A percentile compares a stretch with the other conserved stretches of the same genome.
Conservation (phyloP, 495 filamentous ascomycete genomes). For the Symbiotaphrina buchneri region DNA sequence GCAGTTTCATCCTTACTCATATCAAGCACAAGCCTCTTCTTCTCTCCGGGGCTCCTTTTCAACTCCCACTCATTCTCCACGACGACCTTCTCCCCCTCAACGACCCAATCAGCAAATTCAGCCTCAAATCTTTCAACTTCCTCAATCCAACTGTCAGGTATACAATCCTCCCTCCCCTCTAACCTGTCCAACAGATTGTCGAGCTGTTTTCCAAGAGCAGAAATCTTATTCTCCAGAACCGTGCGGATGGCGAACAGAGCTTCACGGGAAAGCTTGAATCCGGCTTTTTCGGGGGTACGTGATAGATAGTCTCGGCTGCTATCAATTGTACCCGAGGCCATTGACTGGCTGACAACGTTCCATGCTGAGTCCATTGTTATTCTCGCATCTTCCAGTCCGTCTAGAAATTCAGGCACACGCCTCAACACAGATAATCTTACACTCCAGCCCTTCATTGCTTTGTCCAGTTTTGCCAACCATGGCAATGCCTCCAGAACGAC, state of each 20-base stretch:
- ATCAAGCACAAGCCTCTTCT: too few relatives aligned
- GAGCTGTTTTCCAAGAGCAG: constrained; percentile 43
- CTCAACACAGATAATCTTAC: constrained; percentile 51
- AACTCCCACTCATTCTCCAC: constrained; percentile 11
- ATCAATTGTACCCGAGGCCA: constrained; percentile 1
- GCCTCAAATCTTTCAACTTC: constrained; percentile 59
- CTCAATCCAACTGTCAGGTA: constrained; percentile 78
- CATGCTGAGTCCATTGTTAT: constrained; percentile 39
- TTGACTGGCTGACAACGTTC: constrained; percentile 24
- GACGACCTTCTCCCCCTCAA: constrained; percentile 12
- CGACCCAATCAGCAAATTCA: constrained; percentile 59
- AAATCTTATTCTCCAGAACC: constrained; percentile 40
- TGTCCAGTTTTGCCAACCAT: constrained; percentile 46
- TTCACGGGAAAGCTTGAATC: constrained; percentile 16
- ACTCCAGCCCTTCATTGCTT: constrained; percentile 50
- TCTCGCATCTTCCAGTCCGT: constrained; percentile 38
- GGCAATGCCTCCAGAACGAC: constrained; percentile 74
- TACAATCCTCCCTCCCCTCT: constrained; percentile 58
- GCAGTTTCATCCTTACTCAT: too few relatives aligned
- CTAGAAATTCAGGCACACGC: constrained; percentile 43
- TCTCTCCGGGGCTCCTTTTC: too few relatives aligned
- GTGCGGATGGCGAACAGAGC: constrained; percentile 20
- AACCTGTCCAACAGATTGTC: constrained; percentile 69
- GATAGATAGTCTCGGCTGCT: background rate
- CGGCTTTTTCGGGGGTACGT: background rate